Conservation (phyloP, 495 filamentous ascomycete species). For the Penicillium roqueforti region DNA sequence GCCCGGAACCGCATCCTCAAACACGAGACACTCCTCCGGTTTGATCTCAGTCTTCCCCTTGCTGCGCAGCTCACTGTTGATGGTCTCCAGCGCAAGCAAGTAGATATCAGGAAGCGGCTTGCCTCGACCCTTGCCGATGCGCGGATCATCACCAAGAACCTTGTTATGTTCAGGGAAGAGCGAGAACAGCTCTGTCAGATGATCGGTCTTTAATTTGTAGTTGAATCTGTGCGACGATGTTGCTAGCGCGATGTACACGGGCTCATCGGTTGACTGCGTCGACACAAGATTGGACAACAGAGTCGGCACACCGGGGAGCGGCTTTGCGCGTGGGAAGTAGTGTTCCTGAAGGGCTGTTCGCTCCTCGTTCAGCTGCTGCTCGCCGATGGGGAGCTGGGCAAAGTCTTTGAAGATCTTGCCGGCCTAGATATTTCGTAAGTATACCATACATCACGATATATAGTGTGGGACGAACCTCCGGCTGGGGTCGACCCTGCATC, state of each 20-base stretch:
- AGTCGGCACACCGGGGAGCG: slow-evolving; percentile 72
- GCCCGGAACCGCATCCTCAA: slow-evolving; percentile 91
- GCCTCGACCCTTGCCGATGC: slow-evolving; percentile 74
- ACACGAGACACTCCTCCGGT: slow-evolving; percentile 89
- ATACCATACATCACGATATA: neutral
- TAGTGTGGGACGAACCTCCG: slow-evolving; percentile 47
- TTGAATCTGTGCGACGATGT: slow-evolving; percentile 69
- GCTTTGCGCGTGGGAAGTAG: slow-evolving; percentile 66
- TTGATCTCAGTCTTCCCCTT: slow-evolving; percentile 62
- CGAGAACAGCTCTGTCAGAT: slow-evolving; percentile 68
- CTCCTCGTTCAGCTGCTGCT: slow-evolving; percentile 58
- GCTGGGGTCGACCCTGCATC: slow-evolving; percentile 84
- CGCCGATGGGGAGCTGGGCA: slow-evolving; percentile 78
- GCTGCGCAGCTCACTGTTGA: slow-evolving; percentile 64
- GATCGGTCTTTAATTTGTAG: slow-evolving; percentile 74
- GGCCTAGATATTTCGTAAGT: slow-evolving; percentile 19
- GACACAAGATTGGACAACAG: slow-evolving; percentile 56
- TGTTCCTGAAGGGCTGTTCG: slow-evolving; percentile 57
- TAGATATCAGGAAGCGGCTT: slow-evolving; percentile 98
- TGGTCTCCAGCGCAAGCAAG: slow-evolving; percentile 74
- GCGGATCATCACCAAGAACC: slow-evolving; percentile 80
- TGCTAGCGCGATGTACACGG: slow-evolving; percentile 79
- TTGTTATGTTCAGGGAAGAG: slow-evolving; percentile 63
- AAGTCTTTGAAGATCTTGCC: slow-evolving; percentile 66
- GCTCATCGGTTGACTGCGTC: slow-evolving; percentile 37